These are phyloP conservation scores for Candida odintsovae DNA, from an alignment of 805 yeast species.

Conservation along the genomic window DNA sequence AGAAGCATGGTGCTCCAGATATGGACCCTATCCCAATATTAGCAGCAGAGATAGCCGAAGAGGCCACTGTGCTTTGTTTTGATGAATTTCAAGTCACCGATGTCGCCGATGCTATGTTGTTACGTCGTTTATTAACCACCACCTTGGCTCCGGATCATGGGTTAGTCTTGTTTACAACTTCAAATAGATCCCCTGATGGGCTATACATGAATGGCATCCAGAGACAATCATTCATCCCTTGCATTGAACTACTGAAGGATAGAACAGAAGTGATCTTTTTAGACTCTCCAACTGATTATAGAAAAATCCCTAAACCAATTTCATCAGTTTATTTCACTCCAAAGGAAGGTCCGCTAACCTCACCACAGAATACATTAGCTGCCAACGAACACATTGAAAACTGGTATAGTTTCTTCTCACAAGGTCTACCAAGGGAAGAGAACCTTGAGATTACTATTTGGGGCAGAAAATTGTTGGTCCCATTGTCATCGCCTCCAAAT, in stretches of 20 bases:
- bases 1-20: constrained; percentile 56
- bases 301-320: constrained; percentile 80
- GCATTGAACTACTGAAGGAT: constrained; percentile 72
- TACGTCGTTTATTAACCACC: constrained; percentile 65
- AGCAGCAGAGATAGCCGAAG: constrained; percentile 77
- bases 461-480: constrained; percentile 82
- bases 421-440: constrained; percentile 40
- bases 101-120: constrained; percentile 96
- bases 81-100: constrained; percentile 98
- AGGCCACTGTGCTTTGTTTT: constrained; percentile 78
- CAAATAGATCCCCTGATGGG: constrained; percentile 93
- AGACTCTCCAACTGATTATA: constrained; percentile 90
- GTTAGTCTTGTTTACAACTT: constrained; percentile 83
- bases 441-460: constrained; percentile 55
- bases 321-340: constrained; percentile 78
- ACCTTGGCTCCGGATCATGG: constrained; percentile 75
- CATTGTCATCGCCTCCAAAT: constrained; percentile 64
- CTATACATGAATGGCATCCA: constrained; percentile 92
- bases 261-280: constrained; percentile 73
- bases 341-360: constrained; percentile 46
- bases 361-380: constrained; percentile 42
- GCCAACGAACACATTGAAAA: constrained; percentile 57
- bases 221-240: constrained; percentile 86
- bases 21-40: constrained; percentile 78
- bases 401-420: constrained; percentile 81